A percentile compares a stretch with the other conserved stretches of the same genome.
Conservation (phyloP, 306 rosid genomes). For the Malus domestica region ASM211411v1 NC_041789.1:27926501-27927000, state of each 20-base stretch:
- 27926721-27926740: too few species aligned
- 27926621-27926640: constrained; percentile 40
- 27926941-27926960: too few species aligned
- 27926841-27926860: neutral
- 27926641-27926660: constrained; percentile 13
- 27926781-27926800: too few species aligned
- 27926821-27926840: neutral
- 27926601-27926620: constrained; percentile 35
- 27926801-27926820: neutral
- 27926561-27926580: constrained; percentile 64
- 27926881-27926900: neutral
- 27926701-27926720: neutral
- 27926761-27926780: too few species aligned
- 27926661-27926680: constrained; percentile 45
- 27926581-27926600: constrained; percentile 55
- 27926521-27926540: constrained; percentile 78
- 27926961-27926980: neutral
- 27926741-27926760: too few species aligned
- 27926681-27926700: neutral
- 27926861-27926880: neutral
- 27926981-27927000: neutral
- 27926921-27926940: neutral
- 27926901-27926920: neutral
- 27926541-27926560: constrained; percentile 63
- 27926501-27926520: constrained; percentile 63